phyloP scores from a whole-genome alignment of 345 rosid species.

The Cardiospermum halicacabum region DNA sequence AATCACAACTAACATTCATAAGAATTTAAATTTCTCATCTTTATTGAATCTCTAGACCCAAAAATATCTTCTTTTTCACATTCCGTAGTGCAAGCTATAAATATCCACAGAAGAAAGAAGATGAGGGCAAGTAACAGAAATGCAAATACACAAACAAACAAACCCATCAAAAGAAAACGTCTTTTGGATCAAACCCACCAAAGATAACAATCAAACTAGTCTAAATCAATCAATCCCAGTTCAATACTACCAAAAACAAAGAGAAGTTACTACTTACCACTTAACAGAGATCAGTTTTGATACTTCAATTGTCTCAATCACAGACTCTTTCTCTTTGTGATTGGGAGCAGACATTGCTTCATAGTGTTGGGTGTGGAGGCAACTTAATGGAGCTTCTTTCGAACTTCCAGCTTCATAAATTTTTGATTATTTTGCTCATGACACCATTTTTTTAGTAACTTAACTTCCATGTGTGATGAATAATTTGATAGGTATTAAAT shows the following conservation, averaged over 20 bases:
- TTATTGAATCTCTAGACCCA: neutral
- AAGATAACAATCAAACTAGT: neutral
- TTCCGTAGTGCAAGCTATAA: neutral
- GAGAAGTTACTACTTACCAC: neutral
- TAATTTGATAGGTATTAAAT: too few species aligned
- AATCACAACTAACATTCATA: neutral
- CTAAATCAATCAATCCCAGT: neutral
- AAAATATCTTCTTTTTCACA: neutral
- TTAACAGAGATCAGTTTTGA: neutral
- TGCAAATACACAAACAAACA: neutral
- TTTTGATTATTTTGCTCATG: too few species aligned
- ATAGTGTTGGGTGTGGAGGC: neutral
- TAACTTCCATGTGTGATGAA: too few species aligned
- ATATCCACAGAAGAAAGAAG: too few species aligned
- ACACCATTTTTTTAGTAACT: too few species aligned
- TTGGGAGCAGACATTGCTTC: neutral
- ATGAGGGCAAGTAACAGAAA: too few species aligned
- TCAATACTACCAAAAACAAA: neutral
- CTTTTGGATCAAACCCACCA: neutral
- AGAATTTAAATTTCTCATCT: neutral
- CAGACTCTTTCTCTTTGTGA: neutral
- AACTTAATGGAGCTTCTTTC: neutral
- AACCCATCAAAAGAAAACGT: neutral
- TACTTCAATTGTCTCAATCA: neutral
- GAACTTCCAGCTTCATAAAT: neutral